These are phyloP conservation scores for Rhizopogon roseolus DNA, from an alignment of 768 basidiomycete species.

Conservation along the genomic window DNA sequence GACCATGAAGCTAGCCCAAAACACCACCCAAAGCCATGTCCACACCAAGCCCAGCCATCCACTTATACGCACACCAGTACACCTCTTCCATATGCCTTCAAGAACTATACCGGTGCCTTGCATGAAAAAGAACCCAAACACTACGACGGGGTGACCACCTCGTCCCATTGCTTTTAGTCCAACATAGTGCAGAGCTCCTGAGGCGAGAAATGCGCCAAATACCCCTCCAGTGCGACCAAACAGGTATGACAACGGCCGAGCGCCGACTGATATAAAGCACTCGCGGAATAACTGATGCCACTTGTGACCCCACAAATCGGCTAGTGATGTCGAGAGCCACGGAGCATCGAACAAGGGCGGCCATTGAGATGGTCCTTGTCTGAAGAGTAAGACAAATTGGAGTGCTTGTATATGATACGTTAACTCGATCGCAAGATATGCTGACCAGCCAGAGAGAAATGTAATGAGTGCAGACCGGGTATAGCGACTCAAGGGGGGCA, in stretches of 20 bases:
- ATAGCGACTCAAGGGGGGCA: constrained; percentile 29
- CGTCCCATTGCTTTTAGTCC: constrained; percentile 56
- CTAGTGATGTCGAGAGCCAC: constrained; percentile 53
- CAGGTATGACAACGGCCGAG: constrained; percentile 34
- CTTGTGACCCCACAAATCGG: constrained; percentile 54
- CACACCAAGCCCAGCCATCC: constrained; percentile 51
- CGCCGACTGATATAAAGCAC: constrained; percentile 48
- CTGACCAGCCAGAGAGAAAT: constrained; percentile 34
- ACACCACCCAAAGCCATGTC: constrained; percentile 41
- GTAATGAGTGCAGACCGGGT: constrained; percentile 41
- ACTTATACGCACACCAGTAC: constrained; percentile 40
- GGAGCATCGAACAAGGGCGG: constrained; percentile 60
- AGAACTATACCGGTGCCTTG: constrained; percentile 48
- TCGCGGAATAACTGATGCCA: constrained; percentile 72
- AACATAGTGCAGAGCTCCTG: constrained; percentile 55
- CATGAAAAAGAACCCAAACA: constrained; percentile 52
- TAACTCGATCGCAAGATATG: constrained; percentile 42
- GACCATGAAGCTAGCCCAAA: constrained; percentile 43
- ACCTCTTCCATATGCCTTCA: constrained; percentile 41
- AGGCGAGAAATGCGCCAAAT: constrained; percentile 55
- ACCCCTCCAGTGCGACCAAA: constrained; percentile 46
- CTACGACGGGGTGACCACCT: constrained; percentile 38
- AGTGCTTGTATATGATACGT: constrained; percentile 39
- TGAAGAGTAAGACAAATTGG: constrained; percentile 40
- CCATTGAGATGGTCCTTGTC: constrained; percentile 50